These are phyloP conservation scores for Podaxis mareebaensis DNA, from an alignment of 768 basidiomycete genomes.

Conservation along the genomic window DNA sequence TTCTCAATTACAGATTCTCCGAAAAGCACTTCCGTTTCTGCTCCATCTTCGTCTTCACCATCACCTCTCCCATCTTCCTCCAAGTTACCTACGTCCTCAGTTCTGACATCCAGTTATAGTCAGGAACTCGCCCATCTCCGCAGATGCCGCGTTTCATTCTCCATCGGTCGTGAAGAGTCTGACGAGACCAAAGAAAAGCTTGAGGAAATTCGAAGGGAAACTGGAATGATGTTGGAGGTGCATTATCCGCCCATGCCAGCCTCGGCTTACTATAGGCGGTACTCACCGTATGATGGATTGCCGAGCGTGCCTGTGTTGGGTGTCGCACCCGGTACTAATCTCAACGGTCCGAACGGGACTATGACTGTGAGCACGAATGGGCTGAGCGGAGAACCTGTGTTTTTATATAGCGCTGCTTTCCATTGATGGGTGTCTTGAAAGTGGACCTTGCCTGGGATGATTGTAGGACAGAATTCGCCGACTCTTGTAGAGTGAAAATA, in stretches of 20 bases:
- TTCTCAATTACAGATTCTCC: not conserved
- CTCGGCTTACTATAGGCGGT: constrained; percentile 8
- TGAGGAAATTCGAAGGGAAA: constrained; percentile 4
- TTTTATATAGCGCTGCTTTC: constrained; percentile 14
- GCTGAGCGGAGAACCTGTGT: constrained; percentile 13
- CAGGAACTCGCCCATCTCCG: not conserved
- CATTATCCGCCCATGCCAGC: constrained; percentile 9
- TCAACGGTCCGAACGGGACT: not conserved
- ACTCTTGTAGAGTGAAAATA: not conserved
- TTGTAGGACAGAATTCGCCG: not conserved
- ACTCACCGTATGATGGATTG: constrained; percentile 14
- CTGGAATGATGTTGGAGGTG: constrained; percentile 11
- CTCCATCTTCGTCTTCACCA: not conserved
- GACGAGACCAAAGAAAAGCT: not conserved
- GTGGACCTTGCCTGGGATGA: not conserved
- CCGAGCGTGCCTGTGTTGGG: constrained; percentile 14
- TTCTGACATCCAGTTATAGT: not conserved
- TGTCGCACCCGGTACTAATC: not conserved
- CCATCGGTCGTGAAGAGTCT: constrained; percentile 2
- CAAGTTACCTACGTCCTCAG: not conserved
- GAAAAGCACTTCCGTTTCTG: not conserved
- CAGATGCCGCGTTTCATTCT: constrained; percentile 8
- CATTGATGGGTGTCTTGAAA: not conserved
- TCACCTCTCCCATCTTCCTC: not conserved
- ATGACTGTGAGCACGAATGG: not conserved